Conservation (phyloP, 1,284 basidiomycete genomes). For the Ustilago shanxiensis region DNA sequence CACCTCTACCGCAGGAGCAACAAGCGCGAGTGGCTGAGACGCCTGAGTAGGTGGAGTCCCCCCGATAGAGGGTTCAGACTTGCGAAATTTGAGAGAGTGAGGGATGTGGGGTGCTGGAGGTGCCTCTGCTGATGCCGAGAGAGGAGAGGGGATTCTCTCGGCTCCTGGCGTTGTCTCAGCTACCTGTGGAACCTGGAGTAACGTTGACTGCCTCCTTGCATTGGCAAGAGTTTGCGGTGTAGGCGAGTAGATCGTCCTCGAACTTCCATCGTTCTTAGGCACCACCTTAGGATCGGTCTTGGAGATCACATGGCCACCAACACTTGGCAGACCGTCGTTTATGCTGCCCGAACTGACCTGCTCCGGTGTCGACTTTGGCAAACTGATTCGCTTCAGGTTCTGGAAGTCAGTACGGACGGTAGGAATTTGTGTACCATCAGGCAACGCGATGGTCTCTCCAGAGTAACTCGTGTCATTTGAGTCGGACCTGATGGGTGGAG, state of each 20-base stretch:
- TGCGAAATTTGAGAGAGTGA: slow-evolving; percentile 31
- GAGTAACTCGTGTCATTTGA: slow-evolving; percentile 37
- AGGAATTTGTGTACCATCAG: slow-evolving; percentile 44
- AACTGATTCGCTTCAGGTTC: slow-evolving; percentile 48
- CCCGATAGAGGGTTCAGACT: slow-evolving; percentile 18
- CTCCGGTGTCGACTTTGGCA: slow-evolving; percentile 21
- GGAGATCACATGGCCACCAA: slow-evolving; percentile 43
- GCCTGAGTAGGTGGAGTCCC: slow-evolving; percentile 5
- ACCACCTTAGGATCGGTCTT: slow-evolving; percentile 26
- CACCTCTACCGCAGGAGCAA: neutral
- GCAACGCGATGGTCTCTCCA: slow-evolving; percentile 29
- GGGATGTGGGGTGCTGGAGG: slow-evolving; percentile 41
- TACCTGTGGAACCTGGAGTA: slow-evolving; percentile 20
- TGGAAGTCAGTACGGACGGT: slow-evolving; percentile 52
- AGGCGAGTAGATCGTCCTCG: slow-evolving; percentile 52
- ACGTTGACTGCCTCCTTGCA: slow-evolving; percentile 20
- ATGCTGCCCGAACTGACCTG: neutral
- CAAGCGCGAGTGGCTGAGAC: slow-evolving; percentile 2
- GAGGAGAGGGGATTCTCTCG: slow-evolving; percentile 28
- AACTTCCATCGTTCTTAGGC: slow-evolving; percentile 34
- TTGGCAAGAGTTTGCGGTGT: slow-evolving; percentile 51
- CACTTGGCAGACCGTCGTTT: slow-evolving; percentile 12
- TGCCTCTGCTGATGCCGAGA: slow-evolving; percentile 27
- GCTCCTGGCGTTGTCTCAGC: neutral
- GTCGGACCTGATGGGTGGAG: slow-evolving; percentile 32